Percentiles rank a stretch among this genome's conserved stretches.
phyloP scores from a whole-genome alignment of 106 monocot species.

The Triglochin maritima region DNA sequence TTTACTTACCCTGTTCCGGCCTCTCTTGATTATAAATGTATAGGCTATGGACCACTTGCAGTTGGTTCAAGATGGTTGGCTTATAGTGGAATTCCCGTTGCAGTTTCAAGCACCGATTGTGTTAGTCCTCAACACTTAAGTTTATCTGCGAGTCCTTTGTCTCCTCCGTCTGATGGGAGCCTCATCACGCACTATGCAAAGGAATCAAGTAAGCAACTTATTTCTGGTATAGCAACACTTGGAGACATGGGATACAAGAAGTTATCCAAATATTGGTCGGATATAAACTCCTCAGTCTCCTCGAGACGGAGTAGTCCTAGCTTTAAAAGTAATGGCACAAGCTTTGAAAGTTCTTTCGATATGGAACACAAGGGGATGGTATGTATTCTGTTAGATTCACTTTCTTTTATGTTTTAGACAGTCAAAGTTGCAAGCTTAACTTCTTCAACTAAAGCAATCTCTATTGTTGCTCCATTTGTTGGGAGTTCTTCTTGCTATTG shows the following conservation, averaged over 20 bases:
- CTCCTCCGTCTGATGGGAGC: slow-evolving; percentile 43
- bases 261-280: slow-evolving; percentile 66
- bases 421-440: background rate
- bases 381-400: slow-evolving; percentile 1
- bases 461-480: too few species aligned
- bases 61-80: slow-evolving; percentile 85
- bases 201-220: slow-evolving; percentile 84
- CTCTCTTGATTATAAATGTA: slow-evolving; percentile 30
- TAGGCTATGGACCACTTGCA: slow-evolving; percentile 78
- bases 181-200: slow-evolving; percentile 68
- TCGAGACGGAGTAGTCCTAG: slow-evolving; percentile 23
- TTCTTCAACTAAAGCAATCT: background rate
- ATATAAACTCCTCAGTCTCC: slow-evolving; percentile 21
- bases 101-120: slow-evolving; percentile 32
- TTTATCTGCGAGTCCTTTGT: slow-evolving; percentile 9
- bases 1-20: slow-evolving; percentile 42
- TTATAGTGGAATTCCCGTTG: slow-evolving; percentile 64
- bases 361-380: slow-evolving; percentile 67
- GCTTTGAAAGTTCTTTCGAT: slow-evolving; percentile 19
- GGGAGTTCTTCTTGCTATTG: too few species aligned
- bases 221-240: slow-evolving; percentile 60
- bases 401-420: background rate
- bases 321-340: slow-evolving; percentile 25
- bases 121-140: slow-evolving; percentile 53
- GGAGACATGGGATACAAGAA: slow-evolving; percentile 87